phyloP scores from a whole-genome alignment of 768 basidiomycete genomes.

The Gelatoporia subvermispora region DNA sequence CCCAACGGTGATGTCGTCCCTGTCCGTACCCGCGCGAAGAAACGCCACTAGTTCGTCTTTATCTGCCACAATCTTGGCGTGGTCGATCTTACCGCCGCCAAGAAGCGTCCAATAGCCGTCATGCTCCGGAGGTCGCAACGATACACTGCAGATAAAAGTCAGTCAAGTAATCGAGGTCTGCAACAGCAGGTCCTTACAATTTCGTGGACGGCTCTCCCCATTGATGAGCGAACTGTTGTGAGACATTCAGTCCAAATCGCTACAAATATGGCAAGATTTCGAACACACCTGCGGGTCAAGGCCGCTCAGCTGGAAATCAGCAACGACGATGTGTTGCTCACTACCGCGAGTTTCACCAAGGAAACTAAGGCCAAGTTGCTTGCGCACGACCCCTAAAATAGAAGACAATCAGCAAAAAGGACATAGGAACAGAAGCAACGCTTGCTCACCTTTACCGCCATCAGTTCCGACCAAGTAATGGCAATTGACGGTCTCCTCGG shows the following conservation, averaged over 20 bases:
- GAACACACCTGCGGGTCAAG: slow-evolving; percentile 25
- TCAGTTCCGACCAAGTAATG: slow-evolving; percentile 39
- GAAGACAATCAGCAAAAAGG: not conserved
- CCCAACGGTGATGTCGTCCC: slow-evolving; percentile 1
- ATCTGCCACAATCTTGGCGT: not conserved
- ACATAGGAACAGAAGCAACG: not conserved
- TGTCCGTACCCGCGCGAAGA: not conserved
- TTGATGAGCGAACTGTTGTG: not conserved
- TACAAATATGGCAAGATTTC: not conserved
- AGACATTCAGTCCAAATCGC: not conserved
- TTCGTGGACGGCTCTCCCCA: slow-evolving; percentile 1
- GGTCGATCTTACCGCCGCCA: not conserved
- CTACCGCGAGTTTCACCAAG: slow-evolving; percentile 33
- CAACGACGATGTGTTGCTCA: slow-evolving; percentile 23
- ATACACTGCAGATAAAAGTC: not conserved
- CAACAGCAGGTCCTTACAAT: not conserved
- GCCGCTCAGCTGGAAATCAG: slow-evolving; percentile 34
- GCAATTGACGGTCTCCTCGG: slow-evolving; percentile 21
- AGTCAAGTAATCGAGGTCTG: not conserved
- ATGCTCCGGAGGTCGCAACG: not conserved
- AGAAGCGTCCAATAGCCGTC: not conserved
- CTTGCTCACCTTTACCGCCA: slow-evolving; percentile 33
- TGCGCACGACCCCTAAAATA: slow-evolving; percentile 31
- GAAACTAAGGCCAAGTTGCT: slow-evolving; percentile 37
- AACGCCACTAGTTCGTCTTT: not conserved